Evolutionary conservation across 257 asterid genomes (phyloP), one percentile per base, ranked within the genome.

Genomic region (Verbascum thapsus): DNA sequence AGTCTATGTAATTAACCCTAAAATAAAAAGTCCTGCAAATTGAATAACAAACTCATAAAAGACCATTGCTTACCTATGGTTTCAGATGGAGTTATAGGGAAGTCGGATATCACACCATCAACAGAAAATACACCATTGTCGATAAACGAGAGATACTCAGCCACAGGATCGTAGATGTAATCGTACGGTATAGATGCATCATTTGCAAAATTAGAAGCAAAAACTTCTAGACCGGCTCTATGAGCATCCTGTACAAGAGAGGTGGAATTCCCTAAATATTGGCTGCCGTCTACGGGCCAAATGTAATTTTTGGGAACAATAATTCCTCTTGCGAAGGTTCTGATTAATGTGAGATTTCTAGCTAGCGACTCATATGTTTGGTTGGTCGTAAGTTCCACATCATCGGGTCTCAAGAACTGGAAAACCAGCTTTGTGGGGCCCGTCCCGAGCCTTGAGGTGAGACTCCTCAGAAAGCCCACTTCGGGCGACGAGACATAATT

Each of bases 21-120:
- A 58, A 19, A 50, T 23, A 6, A 13, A 8, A 49, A 50, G n/a
- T n/a, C n/a, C 20, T 32, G 42, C 32, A 26, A 26, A 26, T 18
- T 3, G 18, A 39, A 2, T n/a, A 8, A 9, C 19, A 22, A 39
- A 49, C 48, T 65, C 44, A 50, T 47, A 68, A 26, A 22, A 19
- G 44, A 53, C 40, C 30, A 61, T 47, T 53, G 20, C 78, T 76
- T 77, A 88, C 98, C 96, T 38, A 91, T 54, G 58, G 91, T 49
- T 11, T 56, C 85, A 13, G 95, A 84, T 50, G 96, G 68, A 63
- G 96, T 82, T 38, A 78, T 20, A 38, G 96, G 96, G 84, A 80
- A 91, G 73, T 88, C 95, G 32, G 98, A 72, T 32, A 88, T 79
- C 72, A 91, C 74, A 17, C 98, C 98, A 61, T 91, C 98, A 75